Percentiles rank a stretch among this genome's conserved stretches.
phyloP scores from a whole-genome alignment of 441 rosid species.

The Adansonia rubrostipa region DNA sequence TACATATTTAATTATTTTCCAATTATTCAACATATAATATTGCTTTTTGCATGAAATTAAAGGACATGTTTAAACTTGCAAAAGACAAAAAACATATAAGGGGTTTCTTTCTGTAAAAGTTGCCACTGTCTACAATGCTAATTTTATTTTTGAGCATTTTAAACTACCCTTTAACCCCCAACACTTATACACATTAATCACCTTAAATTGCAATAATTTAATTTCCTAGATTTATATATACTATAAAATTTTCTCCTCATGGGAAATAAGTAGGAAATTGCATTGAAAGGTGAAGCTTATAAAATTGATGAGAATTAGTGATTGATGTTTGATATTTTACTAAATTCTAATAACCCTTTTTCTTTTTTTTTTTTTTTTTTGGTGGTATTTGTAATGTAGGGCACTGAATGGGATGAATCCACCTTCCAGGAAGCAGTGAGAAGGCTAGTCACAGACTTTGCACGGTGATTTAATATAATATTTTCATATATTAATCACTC shows the following conservation, averaged over 20 bases:
- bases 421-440: constrained; percentile 27
- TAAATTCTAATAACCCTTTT: background rate
- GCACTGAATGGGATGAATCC: constrained; percentile 27
- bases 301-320: background rate
- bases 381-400: background rate
- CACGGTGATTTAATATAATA: background rate
- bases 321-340: background rate
- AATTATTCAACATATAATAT: too few relatives aligned
- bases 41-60: too few relatives aligned
- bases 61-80: too few relatives aligned
- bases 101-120: too few relatives aligned
- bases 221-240: background rate
- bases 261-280: background rate
- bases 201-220: background rate
- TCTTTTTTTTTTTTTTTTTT: background rate
- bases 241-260: background rate
- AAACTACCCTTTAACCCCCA: too few relatives aligned
- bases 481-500: background rate
- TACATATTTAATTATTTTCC: too few relatives aligned
- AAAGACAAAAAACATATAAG: too few relatives aligned
- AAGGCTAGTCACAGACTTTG: constrained; percentile 20
- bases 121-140: too few relatives aligned
- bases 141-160: too few relatives aligned
- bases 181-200: too few relatives aligned
- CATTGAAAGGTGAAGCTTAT: background rate